These are phyloP conservation scores for Neonothopanus nambi DNA, from an alignment of 1,284 basidiomycete species.

Conservation along the genomic window DNA sequence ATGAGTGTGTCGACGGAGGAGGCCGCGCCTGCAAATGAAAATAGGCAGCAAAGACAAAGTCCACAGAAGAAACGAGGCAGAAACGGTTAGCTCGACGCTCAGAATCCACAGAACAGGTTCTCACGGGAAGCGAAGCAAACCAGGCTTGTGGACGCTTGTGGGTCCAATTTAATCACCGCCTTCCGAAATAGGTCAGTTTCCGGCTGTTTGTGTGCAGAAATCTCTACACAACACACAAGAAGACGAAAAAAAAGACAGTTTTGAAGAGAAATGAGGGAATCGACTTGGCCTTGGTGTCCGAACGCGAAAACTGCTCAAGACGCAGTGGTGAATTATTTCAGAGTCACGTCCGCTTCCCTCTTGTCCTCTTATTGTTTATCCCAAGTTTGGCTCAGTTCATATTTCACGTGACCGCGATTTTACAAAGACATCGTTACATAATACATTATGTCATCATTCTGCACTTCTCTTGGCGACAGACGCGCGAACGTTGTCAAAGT, in stretches of 20 bases:
- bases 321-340: not conserved
- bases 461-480: slow-evolving; percentile 30
- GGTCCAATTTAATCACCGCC: slow-evolving; percentile 39
- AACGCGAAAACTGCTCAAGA: not conserved
- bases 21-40: slow-evolving; percentile 54
- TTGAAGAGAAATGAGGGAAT: no score
- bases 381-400: not conserved
- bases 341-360: slow-evolving; percentile 1
- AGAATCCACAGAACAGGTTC: slow-evolving; percentile 10
- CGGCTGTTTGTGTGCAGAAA: slow-evolving; percentile 11
- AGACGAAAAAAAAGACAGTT: no score
- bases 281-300: not conserved
- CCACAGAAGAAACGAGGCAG: slow-evolving; percentile 22
- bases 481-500: slow-evolving; percentile 32
- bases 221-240: not conserved
- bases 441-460: not conserved
- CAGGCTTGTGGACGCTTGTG: slow-evolving; percentile 33
- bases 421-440: not conserved
- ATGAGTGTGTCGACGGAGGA: slow-evolving; percentile 65
- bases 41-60: not conserved
- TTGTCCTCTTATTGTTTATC: not conserved
- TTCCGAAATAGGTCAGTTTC: slow-evolving; percentile 30
- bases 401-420: slow-evolving; percentile 38
- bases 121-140: slow-evolving; percentile 13
- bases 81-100: slow-evolving; percentile 20